Percentiles rank a stretch among this genome's conserved stretches.
phyloP scores from a whole-genome alignment of 106 monocot species.

The Allium sativum region DNA sequence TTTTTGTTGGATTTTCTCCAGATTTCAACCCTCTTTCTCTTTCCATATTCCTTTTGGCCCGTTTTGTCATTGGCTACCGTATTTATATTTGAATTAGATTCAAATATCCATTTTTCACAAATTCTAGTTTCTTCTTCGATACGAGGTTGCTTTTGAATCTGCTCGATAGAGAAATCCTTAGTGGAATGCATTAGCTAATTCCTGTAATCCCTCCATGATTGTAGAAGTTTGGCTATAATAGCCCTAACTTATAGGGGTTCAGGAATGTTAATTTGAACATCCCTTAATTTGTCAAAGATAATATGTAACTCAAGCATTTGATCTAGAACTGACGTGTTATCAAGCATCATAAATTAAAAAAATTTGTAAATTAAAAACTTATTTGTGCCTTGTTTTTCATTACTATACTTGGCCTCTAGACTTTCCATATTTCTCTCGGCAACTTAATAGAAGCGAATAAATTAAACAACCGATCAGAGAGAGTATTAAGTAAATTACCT shows the following conservation, averaged over 20 bases:
- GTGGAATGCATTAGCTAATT: background rate
- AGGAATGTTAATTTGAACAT: too few relatives aligned
- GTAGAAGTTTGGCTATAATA: background rate
- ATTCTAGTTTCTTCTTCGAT: background rate
- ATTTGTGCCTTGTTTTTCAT: too few relatives aligned
- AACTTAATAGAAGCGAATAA: too few relatives aligned
- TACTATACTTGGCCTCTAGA: too few relatives aligned
- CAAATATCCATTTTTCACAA: background rate
- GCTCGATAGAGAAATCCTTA: background rate
- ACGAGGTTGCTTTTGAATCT: background rate
- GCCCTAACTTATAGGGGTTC: background rate
- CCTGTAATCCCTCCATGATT: background rate
- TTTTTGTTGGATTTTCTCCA: background rate
- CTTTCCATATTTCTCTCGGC: too few relatives aligned
- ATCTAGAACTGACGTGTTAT: background rate
- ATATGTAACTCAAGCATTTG: background rate
- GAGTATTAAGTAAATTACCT: too few relatives aligned
- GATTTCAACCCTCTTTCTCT: background rate
- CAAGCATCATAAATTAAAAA: background rate
- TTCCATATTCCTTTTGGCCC: background rate
- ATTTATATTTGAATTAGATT: background rate
- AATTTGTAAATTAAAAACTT: too few relatives aligned
- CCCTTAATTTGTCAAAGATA: too few relatives aligned
- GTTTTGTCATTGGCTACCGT: background rate
- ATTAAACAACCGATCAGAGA: too few relatives aligned